Percentiles rank a stretch among this genome's conserved stretches.
These are phyloP conservation scores for Exobasidium rhododendri DNA, from an alignment of 1,284 basidiomycete species.

Conservation along the genomic window DNA sequence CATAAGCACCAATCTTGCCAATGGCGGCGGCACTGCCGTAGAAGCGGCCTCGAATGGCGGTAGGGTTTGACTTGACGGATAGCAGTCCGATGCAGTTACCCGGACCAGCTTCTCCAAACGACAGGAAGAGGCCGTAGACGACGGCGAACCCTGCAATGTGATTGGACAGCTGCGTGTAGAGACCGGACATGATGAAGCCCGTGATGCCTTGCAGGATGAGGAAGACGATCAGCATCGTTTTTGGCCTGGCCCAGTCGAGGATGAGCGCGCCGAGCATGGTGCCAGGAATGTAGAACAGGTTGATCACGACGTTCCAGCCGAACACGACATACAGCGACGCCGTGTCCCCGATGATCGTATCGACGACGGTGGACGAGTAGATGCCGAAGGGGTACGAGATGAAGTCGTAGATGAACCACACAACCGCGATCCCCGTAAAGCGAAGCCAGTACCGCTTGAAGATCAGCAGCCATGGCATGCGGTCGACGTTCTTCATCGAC, in stretches of 20 bases:
- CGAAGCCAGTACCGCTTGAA: slow-evolving; percentile 74
- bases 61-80: slow-evolving; percentile 15
- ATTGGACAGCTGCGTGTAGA: slow-evolving; percentile 28
- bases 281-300: slow-evolving; percentile 30
- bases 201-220: slow-evolving; percentile 47
- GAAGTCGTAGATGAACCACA: slow-evolving; percentile 60
- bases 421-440: slow-evolving; percentile 67
- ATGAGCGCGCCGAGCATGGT: slow-evolving; percentile 57
- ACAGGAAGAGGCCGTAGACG: slow-evolving; percentile 84
- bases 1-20: slow-evolving; percentile 64
- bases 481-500: slow-evolving; percentile 69
- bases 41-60: slow-evolving; percentile 38
- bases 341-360: not conserved
- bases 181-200: slow-evolving; percentile 61
- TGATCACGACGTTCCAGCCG: slow-evolving; percentile 44
- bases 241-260: slow-evolving; percentile 57
- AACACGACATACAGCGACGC: slow-evolving; percentile 25
- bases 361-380: not conserved
- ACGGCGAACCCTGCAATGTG: slow-evolving; percentile 61
- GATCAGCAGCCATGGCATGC: slow-evolving; percentile 69
- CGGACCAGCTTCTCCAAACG: slow-evolving; percentile 71
- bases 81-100: slow-evolving; percentile 26
- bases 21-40: slow-evolving; percentile 65
- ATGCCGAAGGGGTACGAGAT: slow-evolving; percentile 1
- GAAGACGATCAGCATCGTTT: slow-evolving; percentile 33